Evolutionary conservation across 345 rosid genomes (phyloP).

Genomic region (Rhizophora apiculata): DNA sequence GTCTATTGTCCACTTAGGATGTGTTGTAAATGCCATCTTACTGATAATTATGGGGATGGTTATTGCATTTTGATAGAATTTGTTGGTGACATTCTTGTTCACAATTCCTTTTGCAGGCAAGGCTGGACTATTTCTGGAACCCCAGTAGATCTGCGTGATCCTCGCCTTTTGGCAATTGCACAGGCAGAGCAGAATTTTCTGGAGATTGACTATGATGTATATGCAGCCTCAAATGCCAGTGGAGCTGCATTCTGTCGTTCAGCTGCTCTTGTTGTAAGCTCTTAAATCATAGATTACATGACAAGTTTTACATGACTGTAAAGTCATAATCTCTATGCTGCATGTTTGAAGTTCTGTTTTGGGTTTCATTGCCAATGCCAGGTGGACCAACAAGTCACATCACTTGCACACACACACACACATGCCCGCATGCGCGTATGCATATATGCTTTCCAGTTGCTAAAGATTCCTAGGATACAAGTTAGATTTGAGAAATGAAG

Average conservation of each 20-base stretch:
- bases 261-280: slow-evolving; percentile 73
- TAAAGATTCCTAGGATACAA: neutral
- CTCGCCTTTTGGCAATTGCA: slow-evolving; percentile 78
- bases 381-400: neutral
- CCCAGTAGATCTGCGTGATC: slow-evolving; percentile 75
- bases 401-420: neutral
- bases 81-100: slow-evolving; percentile 3
- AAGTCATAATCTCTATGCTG: neutral
- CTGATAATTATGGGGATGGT: neutral
- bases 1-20: slow-evolving; percentile 9
- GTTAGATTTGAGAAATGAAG: neutral
- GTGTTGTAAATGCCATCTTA: neutral
- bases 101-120: slow-evolving; percentile 47
- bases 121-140: slow-evolving; percentile 92
- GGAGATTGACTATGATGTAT: slow-evolving; percentile 83
- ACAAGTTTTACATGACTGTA: neutral
- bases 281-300: neutral
- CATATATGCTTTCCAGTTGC: neutral
- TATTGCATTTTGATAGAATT: no score
- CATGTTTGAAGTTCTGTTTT: neutral
- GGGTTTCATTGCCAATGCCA: neutral
- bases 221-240: slow-evolving; percentile 68
- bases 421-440: no score
- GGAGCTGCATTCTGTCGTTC: slow-evolving; percentile 94
- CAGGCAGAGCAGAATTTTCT: slow-evolving; percentile 88